Base-by-base conservation (phyloP, 2,329 filamentous ascomycete species). In the Diaporthe capsici region DNA sequence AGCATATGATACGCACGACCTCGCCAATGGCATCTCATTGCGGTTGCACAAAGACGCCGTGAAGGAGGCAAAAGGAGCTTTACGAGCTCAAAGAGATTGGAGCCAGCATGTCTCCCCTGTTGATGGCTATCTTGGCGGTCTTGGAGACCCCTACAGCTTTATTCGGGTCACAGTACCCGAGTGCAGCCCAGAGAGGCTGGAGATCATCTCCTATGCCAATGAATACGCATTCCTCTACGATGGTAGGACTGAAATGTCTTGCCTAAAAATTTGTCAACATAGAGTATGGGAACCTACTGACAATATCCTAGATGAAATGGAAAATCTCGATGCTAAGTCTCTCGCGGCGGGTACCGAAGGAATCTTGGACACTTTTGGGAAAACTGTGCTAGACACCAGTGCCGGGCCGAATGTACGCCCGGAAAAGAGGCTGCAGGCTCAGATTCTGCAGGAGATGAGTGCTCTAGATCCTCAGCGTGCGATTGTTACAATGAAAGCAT, bases 101-200 rank as follows among this genome's bases (percentile, higher is more conserved):
- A 39, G n/a, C 7, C 10, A 63, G 13, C 22, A 25, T n/a, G 22
- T 63, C 34, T 37, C 34, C n/a, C 22, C 60, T 22, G 20, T 63
- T 15, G 7, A 25, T 2, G 22, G 22, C 3, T 63, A 63, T 25
- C 10, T 12, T 13, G 60, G 60, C 34, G 34, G 34, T 12, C 34
- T 63, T n/a, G 60, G 60, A 17, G 34, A 37, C 12, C 37, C n/a
- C 10, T 63, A 44, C 20, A 63, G 42, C 37, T 63, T 63, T 4
- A 63, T 39, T n/a, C 34, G 34, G 37, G 37, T 63, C 12, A 63
- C 60, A 9, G 5, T 73, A 17, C 31, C 71, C 4, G 77, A 76
- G 51, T 72, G 34, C 15, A 20, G 77, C 15, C 67, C 77, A 22
- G 74, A 78, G 31, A 72, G 77, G 25, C 31, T 76, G 37, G 77